Evolutionary conservation across 2,329 filamentous ascomycete species (phyloP).

Genomic region (Aciculosporium take): DNA sequence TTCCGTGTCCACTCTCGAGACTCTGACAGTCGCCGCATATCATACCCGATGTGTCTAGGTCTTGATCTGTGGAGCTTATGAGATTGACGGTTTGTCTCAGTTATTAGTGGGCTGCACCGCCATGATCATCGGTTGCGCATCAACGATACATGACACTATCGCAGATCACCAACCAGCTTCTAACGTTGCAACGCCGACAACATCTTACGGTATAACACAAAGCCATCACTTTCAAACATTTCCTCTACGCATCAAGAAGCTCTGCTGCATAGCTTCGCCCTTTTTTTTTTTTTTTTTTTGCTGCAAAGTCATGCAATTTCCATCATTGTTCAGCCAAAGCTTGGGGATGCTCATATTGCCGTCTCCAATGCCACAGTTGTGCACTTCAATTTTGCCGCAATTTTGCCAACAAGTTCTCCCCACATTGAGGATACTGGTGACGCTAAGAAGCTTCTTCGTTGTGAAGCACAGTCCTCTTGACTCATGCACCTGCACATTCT

Average conservation of each 20-base stretch:
- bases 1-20: no score
- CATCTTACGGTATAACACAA: no score
- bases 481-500: no score
- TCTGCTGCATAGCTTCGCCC: no score
- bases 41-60: not conserved
- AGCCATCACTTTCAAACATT: no score
- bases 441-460: not conserved
- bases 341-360: not conserved
- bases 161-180: not conserved
- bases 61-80: not conserved
- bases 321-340: no score
- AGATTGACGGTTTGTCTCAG: not conserved
- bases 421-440: not conserved
- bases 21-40: no score
- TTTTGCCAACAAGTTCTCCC: not conserved
- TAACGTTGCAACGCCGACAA: not conserved
- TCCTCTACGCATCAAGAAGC: no score
- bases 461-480: not conserved
- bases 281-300: no score
- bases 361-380: not conserved
- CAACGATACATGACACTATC: no score
- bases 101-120: conserved; percentile 1
- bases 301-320: no score
- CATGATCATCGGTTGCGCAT: not conserved
- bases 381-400: not conserved